phyloP scores from a whole-genome alignment of 768 basidiomycete species.

The Mycena amicta region DNA sequence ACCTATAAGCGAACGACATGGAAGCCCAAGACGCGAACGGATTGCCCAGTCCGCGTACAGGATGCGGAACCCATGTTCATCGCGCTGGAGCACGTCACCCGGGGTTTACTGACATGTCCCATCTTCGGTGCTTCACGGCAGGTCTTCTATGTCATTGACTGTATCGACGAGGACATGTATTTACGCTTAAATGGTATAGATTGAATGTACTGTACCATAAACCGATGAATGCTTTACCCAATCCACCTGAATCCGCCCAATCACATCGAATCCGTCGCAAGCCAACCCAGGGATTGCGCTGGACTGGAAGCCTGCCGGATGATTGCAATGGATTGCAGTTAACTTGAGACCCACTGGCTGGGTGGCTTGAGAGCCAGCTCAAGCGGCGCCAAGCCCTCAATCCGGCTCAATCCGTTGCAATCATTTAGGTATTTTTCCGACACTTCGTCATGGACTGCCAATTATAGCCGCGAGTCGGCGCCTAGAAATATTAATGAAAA shows the following conservation, averaged over 20 bases:
- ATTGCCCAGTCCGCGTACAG: not conserved
- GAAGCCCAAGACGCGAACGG: not conserved
- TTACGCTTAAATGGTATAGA: not conserved
- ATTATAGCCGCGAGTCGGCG: too few species aligned
- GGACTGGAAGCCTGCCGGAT: too few species aligned
- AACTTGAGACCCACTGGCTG: too few species aligned
- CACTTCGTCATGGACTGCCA: too few species aligned
- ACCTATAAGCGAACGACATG: not conserved
- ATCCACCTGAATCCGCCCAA: not conserved
- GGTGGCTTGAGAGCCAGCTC: too few species aligned
- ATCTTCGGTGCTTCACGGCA: not conserved
- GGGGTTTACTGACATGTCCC: not conserved
- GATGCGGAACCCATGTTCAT: not conserved
- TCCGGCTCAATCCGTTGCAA: too few species aligned
- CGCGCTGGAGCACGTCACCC: not conserved
- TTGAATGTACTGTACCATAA: not conserved
- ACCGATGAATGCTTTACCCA: not conserved
- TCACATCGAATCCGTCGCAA: too few species aligned
- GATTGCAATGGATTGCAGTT: too few species aligned
- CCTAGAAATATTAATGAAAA: too few species aligned
- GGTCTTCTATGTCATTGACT: not conserved
- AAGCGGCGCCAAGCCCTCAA: too few species aligned
- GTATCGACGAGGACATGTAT: not conserved
- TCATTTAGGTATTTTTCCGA: too few species aligned
- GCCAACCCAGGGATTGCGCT: too few species aligned